These are phyloP conservation scores for Saksenaea vasiformis DNA, from an alignment of 371 early-diverging fungal species.

Conservation along the genomic window DNA sequence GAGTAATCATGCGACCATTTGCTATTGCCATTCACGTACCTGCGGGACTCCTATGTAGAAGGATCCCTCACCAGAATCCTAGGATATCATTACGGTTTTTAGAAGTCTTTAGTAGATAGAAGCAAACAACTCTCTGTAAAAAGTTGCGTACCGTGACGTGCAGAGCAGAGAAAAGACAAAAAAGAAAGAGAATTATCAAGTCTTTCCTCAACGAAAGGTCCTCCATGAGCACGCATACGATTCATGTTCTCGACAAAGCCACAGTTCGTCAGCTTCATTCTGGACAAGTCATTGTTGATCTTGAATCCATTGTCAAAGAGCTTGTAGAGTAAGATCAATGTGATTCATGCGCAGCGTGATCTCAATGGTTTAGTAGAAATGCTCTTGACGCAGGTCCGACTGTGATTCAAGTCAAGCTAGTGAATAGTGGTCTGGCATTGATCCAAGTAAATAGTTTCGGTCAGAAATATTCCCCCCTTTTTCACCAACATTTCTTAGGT, in stretches of 20 bases:
- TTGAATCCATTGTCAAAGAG: slow-evolving; percentile 24
- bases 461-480: background rate
- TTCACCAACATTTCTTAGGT: slow-evolving; percentile 17
- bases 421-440: slow-evolving; percentile 36
- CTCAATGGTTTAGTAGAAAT: slow-evolving; percentile 33
- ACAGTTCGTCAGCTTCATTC: slow-evolving; percentile 19
- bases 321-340: slow-evolving; percentile 22
- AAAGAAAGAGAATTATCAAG: background rate
- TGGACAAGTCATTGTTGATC: slow-evolving; percentile 24
- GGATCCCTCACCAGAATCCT: no score
- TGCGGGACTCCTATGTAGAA: no score
- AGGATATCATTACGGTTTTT: no score
- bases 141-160: no score
- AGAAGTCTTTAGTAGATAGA: no score
- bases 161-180: slow-evolving; percentile 5
- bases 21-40: no score
- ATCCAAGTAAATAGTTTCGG: slow-evolving; percentile 26
- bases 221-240: slow-evolving; percentile 13
- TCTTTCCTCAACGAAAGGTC: background rate
- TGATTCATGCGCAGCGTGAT: background rate
- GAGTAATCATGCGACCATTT: background rate
- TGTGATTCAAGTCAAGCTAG: slow-evolving; percentile 37
- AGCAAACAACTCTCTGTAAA: no score
- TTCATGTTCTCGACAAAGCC: slow-evolving; percentile 15
- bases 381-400: slow-evolving; percentile 49